Conservation (phyloP, 768 basidiomycete species). For the Lentinula lateritia region DNA sequence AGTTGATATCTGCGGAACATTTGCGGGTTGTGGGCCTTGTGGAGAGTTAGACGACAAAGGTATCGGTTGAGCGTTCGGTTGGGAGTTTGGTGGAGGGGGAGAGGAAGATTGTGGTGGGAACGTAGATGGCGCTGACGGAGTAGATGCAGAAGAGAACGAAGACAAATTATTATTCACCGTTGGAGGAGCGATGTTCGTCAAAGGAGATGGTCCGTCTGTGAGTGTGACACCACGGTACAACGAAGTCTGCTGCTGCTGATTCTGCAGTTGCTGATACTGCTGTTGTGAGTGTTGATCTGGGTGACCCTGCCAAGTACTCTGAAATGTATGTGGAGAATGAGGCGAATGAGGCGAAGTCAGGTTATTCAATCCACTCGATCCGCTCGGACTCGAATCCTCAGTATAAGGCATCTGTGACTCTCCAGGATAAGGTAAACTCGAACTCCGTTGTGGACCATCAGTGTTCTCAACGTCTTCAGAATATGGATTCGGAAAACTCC, state of each 20-base stretch:
- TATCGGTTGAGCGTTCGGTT: not conserved
- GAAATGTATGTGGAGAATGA: not conserved
- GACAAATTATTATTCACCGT: not conserved
- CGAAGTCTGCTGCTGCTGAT: not conserved
- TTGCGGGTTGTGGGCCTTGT: not conserved
- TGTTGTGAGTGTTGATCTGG: not conserved
- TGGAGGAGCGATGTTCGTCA: not conserved
- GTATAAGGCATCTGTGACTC: not conserved
- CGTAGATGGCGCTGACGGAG: not conserved
- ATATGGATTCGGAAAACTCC: constrained; percentile 3
- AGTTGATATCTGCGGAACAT: not conserved
- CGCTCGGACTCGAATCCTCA: not conserved
- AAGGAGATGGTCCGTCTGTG: not conserved
- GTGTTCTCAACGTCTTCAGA: not conserved
- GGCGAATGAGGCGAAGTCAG: not conserved
- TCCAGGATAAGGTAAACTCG: not conserved
- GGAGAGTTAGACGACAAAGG: not conserved
- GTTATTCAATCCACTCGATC: too few species aligned
- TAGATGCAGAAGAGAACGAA: not conserved
- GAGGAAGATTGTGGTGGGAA: not conserved
- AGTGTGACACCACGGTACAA: not conserved
- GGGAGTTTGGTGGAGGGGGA: not conserved
- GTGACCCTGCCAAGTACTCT: not conserved
- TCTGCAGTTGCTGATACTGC: not conserved
- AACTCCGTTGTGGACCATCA: not conserved